These are phyloP conservation scores for Eimeria sp. DNA, from an alignment of 169 alveolate genomes.

Conservation along the genomic window DNA sequence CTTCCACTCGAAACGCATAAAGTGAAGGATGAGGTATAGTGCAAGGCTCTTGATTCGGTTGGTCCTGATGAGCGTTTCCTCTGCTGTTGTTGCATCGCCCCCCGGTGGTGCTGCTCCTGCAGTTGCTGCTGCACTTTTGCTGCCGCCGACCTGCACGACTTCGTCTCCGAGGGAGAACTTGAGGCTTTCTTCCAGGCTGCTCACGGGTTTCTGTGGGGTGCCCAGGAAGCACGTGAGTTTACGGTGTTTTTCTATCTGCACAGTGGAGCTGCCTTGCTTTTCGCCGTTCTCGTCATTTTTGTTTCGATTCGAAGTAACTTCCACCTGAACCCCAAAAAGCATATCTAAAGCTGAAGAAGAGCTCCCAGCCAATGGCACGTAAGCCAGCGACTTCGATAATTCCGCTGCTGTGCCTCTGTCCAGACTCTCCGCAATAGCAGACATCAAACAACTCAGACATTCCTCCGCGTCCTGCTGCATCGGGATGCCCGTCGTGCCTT, in stretches of 20 bases:
- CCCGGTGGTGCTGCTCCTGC: background rate
- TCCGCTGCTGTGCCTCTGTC: conserved; percentile 47
- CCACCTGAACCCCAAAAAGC: conserved; percentile 73
- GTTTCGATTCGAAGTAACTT: conserved; percentile 34
- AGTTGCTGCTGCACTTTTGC: background rate
- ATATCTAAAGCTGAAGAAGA: conserved; percentile 27
- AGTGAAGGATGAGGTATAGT: conserved; percentile 95
- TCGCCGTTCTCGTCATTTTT: background rate
- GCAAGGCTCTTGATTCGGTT: conserved; percentile 90
- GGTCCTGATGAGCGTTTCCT: conserved; percentile 45
- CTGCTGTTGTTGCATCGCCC: background rate
- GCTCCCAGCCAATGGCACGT: background rate
- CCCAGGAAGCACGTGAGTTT: conserved; percentile 81
- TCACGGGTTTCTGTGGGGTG: conserved; percentile 78
- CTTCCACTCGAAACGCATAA: conserved; percentile 98
- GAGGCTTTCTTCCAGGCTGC: conserved; percentile 79
- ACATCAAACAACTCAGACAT: conserved; percentile 66
- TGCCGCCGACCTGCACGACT: conserved; percentile 59
- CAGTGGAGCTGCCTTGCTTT: background rate
- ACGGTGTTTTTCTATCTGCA: conserved; percentile 50
- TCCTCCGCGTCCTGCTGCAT: conserved; percentile 84
- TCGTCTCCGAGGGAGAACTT: conserved; percentile 80
- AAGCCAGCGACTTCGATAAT: conserved; percentile 32
- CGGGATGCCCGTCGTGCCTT: conserved; percentile 58
- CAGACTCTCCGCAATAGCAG: conserved; percentile 67